Evolutionary conservation across 192 early-diverging fungal species (phyloP).

Genomic region (Dissophora ornata): DNA sequence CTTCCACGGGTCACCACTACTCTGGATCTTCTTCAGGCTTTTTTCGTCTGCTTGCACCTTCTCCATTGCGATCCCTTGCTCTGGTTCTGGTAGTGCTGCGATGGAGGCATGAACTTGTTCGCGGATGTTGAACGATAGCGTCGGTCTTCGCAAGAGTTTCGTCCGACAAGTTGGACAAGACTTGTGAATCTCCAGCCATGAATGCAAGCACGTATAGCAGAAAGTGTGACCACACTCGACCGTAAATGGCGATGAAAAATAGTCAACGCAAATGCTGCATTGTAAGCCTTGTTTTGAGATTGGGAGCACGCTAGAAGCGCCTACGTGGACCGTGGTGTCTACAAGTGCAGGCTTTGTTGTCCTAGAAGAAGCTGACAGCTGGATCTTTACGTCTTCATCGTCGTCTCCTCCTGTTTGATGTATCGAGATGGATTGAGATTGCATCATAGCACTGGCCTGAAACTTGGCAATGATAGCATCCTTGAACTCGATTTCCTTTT

Average conservation of each 20-base stretch:
- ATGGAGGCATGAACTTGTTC: slow-evolving; percentile 52
- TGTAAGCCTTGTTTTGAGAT: slow-evolving; percentile 35
- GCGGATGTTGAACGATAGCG: slow-evolving; percentile 46
- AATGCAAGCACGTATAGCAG: slow-evolving; percentile 51
- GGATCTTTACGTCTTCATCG: no score
- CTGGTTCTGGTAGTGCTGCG: slow-evolving; percentile 26
- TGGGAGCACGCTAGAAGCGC: not conserved
- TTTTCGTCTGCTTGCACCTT: slow-evolving; percentile 30
- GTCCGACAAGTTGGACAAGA: slow-evolving; percentile 55
- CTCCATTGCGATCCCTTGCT: slow-evolving; percentile 5
- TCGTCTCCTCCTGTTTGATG: no score
- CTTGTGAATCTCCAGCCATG: slow-evolving; percentile 51
- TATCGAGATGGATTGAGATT: no score
- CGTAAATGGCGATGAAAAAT: slow-evolving; percentile 49
- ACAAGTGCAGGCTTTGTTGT: not conserved
- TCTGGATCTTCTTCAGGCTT: slow-evolving; percentile 14
- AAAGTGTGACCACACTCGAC: slow-evolving; percentile 56
- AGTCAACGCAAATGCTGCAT: slow-evolving; percentile 54
- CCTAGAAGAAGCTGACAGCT: no score
- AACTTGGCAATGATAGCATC: slow-evolving; percentile 43
- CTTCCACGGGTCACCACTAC: slow-evolving; percentile 29
- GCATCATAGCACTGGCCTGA: not conserved
- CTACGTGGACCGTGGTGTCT: slow-evolving; percentile 1
- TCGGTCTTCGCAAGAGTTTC: slow-evolving; percentile 41
- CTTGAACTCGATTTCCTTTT: slow-evolving; percentile 49